Evolutionary conservation across 345 rosid genomes (phyloP).

Genomic region (Crucihimalaya himalaica): DNA sequence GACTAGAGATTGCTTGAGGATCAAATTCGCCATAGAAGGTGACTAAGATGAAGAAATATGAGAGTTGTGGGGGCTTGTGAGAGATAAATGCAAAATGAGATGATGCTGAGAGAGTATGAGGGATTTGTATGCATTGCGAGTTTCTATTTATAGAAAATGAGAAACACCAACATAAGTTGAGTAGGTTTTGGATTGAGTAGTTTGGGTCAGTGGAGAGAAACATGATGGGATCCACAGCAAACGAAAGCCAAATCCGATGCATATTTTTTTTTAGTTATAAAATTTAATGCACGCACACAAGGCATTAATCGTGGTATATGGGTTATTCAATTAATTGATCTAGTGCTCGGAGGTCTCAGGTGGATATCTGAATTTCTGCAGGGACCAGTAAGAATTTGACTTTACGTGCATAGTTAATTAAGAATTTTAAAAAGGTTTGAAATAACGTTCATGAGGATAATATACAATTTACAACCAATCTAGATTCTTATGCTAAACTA

Average conservation of each 20-base stretch:
- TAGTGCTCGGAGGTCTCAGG: constrained; percentile 23
- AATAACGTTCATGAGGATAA: not conserved
- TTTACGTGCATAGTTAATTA: constrained; percentile 9
- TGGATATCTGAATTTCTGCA: constrained; percentile 21
- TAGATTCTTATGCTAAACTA: constrained; percentile 5
- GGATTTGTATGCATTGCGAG: not conserved
- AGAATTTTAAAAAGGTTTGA: not conserved
- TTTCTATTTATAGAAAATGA: constrained; percentile 35
- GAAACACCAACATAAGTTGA: not conserved
- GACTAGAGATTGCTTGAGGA: constrained; percentile 30
- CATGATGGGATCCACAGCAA: constrained; percentile 36
- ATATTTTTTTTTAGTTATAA: constrained; percentile 9
- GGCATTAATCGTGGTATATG: not conserved
- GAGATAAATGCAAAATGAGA: constrained; percentile 1
- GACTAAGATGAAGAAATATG: not conserved
- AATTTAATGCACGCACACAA: constrained; percentile 15
- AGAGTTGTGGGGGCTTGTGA: not conserved
- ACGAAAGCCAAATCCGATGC: not conserved
- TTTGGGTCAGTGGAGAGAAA: constrained; percentile 33
- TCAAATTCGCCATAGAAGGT: constrained; percentile 27
- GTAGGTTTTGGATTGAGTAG: constrained; percentile 7
- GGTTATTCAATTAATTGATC: constrained; percentile 19
- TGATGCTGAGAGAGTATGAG: constrained; percentile 26
- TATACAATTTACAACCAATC: not conserved
- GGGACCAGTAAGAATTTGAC: constrained; percentile 26